Evolutionary conservation across 441 rosid species (phyloP), one percentile per base, ranked within the genome.

Genomic region (Rhodomyrtus psidioides): DNA sequence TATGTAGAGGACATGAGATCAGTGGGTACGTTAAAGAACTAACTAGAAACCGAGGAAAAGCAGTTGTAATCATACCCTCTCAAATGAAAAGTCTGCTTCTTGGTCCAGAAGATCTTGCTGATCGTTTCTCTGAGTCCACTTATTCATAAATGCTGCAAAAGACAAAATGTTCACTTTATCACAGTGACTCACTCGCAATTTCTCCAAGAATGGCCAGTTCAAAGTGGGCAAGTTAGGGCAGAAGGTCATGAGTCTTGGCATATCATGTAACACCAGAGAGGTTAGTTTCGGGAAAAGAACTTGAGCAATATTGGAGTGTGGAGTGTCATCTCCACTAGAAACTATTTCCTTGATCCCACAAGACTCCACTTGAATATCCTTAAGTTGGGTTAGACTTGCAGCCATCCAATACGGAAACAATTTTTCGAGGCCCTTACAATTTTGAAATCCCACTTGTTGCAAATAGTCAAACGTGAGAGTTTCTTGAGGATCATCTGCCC

Each of bases 381-480:
- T 0, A 34, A 34, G n/a, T 70, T 21, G 16, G 16, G 4, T 70
- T 39, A 70, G n/a, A 39, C 79, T 70, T 3, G 16, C 34, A 21
- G n/a, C 15, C 49, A 70, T n/a, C 79, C 49, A 70, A 5, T 39
- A 8, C 0, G 16, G 16, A 70, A 70, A 70, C 0, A 70, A 0
- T 34, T 21, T 10, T 70, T 19, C 0, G 0, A 70, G 79, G 1
- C 49, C 10, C 49, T 21, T 2, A 8, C 9, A 70, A 0, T 70
- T 70, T 0, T 2, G 0, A 0, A 2, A 49, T 0, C 10, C 0
- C 49, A 39, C 9, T 39, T 0, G 0, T 14, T 0, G 0, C 2
- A 70, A 8, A 39, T 0, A 5, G 0, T 10, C 79, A 39, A 70
- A 70, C 1, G 9, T 21, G 49, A 70, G 79, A 70, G 2, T 34